Evolutionary conservation across 306 rosid genomes (phyloP).

Genomic region (Quercus robur): DNA sequence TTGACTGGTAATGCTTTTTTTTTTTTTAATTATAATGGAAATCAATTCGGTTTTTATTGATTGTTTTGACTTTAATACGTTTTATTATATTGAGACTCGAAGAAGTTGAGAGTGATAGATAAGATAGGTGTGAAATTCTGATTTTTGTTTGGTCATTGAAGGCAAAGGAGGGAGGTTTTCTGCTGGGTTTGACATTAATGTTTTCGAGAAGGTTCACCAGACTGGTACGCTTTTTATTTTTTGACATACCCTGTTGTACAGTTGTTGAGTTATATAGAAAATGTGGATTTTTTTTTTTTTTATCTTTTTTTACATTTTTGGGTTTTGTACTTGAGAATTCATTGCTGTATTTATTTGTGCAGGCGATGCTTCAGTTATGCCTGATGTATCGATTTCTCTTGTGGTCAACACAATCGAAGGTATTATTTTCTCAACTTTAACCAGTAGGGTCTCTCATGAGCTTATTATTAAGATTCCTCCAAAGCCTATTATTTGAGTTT

Average conservation of each 20-base stretch:
- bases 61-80: neutral
- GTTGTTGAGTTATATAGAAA: neutral
- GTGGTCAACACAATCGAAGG: constrained; percentile 83
- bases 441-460: neutral
- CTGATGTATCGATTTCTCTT: constrained; percentile 85
- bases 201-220: constrained; percentile 77
- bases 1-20: constrained; percentile 60
- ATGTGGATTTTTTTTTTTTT: neutral
- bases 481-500: neutral
- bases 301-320: neutral
- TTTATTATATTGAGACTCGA: neutral
- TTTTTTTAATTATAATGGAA: neutral
- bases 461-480: neutral
- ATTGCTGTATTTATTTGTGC: constrained; percentile 15
- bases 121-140: neutral
- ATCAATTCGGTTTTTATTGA: too few species aligned
- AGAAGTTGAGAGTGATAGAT: neutral
- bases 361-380: constrained; percentile 73
- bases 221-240: constrained; percentile 50
- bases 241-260: neutral
- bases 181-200: constrained; percentile 92
- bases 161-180: constrained; percentile 88
- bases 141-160: constrained; percentile 25
- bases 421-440: constrained; percentile 20
- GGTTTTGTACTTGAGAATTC: neutral